Percentiles rank a stretch among this genome's conserved stretches.
These are phyloP conservation scores for Fagopyrum homotropicum DNA, from an alignment of 148 eudicot genomes.

Conservation along the genomic window DNA sequence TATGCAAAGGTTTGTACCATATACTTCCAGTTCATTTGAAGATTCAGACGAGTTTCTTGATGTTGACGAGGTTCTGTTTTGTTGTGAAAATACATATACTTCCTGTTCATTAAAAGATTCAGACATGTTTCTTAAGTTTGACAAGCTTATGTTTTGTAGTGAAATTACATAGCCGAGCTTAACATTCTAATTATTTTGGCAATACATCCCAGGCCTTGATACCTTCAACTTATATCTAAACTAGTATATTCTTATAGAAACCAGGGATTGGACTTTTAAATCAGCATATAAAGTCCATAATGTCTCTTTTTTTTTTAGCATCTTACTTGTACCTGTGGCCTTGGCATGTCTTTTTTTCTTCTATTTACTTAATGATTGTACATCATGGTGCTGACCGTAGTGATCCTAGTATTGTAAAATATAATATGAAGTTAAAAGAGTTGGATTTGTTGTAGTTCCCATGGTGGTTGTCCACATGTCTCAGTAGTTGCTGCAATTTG, in stretches of 20 bases:
- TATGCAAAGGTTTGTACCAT: constrained; percentile 81
- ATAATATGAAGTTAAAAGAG: too few species aligned
- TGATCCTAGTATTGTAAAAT: too few species aligned
- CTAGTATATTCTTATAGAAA: background rate
- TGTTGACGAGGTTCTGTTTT: too few species aligned
- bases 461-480: too few species aligned
- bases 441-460: too few species aligned
- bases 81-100: too few species aligned
- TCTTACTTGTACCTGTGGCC: background rate
- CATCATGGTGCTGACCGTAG: too few species aligned
- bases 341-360: background rate
- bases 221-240: background rate
- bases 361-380: too few species aligned
- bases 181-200: background rate
- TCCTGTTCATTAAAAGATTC: too few species aligned
- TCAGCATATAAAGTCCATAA: background rate
- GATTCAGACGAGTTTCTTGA: background rate
- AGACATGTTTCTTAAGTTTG: too few species aligned
- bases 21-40: background rate
- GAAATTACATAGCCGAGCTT: background rate
- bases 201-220: background rate
- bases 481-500: too few species aligned
- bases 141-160: background rate
- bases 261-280: background rate
- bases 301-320: background rate